A percentile compares a stretch with the other conserved stretches of the same genome.
Evolutionary conservation across 139 green algal genomes (phyloP).

Genomic region (Spirogloea muscicola): DNA sequence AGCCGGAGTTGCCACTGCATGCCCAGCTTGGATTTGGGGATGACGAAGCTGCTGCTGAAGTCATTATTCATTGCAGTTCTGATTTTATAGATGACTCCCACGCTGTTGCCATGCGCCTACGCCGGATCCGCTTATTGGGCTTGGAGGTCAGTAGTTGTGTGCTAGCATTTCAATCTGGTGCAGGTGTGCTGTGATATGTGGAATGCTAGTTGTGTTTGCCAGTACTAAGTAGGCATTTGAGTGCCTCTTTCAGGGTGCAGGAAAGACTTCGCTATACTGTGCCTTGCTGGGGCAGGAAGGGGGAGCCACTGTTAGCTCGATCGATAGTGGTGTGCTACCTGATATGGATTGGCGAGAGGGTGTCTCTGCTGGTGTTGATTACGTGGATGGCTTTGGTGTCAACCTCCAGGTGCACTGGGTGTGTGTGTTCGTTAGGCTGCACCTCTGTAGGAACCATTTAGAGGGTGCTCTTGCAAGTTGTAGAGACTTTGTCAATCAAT

Average conservation of each 20-base stretch:
- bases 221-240: too few species aligned
- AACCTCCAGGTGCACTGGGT: conserved; percentile 43
- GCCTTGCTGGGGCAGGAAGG: conserved; percentile 28
- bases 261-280: conserved; percentile 34
- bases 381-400: conserved; percentile 25
- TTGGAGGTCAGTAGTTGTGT: conserved; percentile 16
- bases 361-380: conserved; percentile 16
- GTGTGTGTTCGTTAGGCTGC: background rate
- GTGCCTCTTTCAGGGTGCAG: conserved; percentile 32
- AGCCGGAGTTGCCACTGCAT: too few species aligned
- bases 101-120: conserved; percentile 8
- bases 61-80: conserved; percentile 16
- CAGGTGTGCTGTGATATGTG: too few species aligned
- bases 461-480: background rate
- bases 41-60: conserved; percentile 5
- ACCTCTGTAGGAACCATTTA: background rate
- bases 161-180: too few species aligned
- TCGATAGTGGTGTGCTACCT: conserved; percentile 10
- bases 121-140: conserved; percentile 7
- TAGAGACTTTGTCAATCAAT: background rate
- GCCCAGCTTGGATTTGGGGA: too few species aligned
- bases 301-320: background rate
- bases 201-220: too few species aligned
- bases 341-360: conserved; percentile 31
- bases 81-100: conserved; percentile 5